Conservation (phyloP, 345 rosid genomes). For the Gossypium raimondii region DNA sequence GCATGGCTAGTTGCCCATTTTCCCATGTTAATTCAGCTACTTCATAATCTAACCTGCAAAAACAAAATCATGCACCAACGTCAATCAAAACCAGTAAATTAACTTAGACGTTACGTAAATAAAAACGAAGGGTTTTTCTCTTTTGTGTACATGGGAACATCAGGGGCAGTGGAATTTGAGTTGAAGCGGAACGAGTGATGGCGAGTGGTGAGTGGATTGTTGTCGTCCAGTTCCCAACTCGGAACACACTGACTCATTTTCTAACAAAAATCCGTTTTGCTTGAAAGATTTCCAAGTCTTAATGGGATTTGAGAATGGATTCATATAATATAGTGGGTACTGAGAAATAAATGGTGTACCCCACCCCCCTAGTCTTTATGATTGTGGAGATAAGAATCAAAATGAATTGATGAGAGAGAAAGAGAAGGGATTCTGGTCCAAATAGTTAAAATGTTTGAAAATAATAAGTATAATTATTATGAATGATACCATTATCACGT, state of each 20-base stretch:
- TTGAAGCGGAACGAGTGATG: slow-evolving; percentile 33
- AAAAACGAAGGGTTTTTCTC: background rate
- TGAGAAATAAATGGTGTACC: background rate
- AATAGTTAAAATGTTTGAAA: too few relatives aligned
- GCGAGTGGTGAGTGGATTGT: slow-evolving; percentile 22
- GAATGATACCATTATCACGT: too few relatives aligned
- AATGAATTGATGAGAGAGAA: background rate
- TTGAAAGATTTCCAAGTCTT: background rate
- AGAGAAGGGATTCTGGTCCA: slow-evolving; percentile 23
- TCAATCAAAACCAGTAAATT: background rate
- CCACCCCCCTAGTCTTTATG: background rate
- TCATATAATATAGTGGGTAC: background rate
- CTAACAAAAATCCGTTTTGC: background rate
- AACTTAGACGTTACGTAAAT: background rate
- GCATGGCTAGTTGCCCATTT: slow-evolving; percentile 81
- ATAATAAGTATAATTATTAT: too few relatives aligned
- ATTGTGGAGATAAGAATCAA: slow-evolving; percentile 11
- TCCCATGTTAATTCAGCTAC: slow-evolving; percentile 97
- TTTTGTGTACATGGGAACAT: slow-evolving; percentile 44
- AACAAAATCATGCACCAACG: background rate
- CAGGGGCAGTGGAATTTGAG: slow-evolving; percentile 35
- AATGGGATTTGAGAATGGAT: background rate
- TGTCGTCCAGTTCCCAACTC: slow-evolving; percentile 55
- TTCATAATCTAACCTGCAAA: slow-evolving; percentile 62
- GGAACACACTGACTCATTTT: slow-evolving; percentile 92